These are phyloP conservation scores for Ustilago curta DNA, from an alignment of 1,284 basidiomycete species.

Conservation along the genomic window DNA sequence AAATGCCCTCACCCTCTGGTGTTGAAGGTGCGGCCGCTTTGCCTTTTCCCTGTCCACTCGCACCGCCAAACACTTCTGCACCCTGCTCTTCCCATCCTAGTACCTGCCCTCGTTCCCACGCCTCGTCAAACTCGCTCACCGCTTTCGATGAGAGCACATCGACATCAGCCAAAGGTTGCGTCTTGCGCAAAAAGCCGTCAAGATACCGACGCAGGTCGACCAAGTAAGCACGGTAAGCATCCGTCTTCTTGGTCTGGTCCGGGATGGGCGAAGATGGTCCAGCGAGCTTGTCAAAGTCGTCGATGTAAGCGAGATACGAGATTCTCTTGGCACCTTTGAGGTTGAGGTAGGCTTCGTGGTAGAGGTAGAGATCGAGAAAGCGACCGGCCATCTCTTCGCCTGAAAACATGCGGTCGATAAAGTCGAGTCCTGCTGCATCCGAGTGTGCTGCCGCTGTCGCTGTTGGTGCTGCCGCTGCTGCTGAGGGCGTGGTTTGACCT, in stretches of 20 bases:
- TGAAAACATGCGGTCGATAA: constrained; percentile 65
- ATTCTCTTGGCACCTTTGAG: constrained; percentile 79
- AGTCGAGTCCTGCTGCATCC: constrained; percentile 37
- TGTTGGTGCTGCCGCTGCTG: constrained; percentile 17
- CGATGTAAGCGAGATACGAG: constrained; percentile 87
- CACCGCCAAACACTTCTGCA: constrained; percentile 41
- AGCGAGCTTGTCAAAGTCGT: constrained; percentile 74
- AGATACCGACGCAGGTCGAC: constrained; percentile 81
- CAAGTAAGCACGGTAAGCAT: constrained; percentile 61
- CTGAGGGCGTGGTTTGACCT: constrained; percentile 20
- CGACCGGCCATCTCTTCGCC: constrained; percentile 95
- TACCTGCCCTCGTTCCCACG: constrained; percentile 83
- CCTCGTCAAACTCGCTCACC: constrained; percentile 78
- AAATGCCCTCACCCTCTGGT: constrained; percentile 76
- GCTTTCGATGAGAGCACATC: constrained; percentile 78
- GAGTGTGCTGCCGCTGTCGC: constrained; percentile 21
- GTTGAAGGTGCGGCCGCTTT: constrained; percentile 22
- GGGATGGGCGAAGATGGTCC: constrained; percentile 47
- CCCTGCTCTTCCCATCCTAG: constrained; percentile 79
- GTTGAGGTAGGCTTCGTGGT: constrained; percentile 90
- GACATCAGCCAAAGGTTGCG: constrained; percentile 86
- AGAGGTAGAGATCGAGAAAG: constrained; percentile 90
- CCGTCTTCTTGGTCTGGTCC: constrained; percentile 54
- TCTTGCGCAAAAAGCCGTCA: constrained; percentile 85
- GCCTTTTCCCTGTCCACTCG: constrained; percentile 60